Percentiles rank a stretch among this genome's conserved stretches.
These are phyloP conservation scores for Nicotiana tabacum DNA, from an alignment of 257 asterid species.

Conservation along the genomic window DNA sequence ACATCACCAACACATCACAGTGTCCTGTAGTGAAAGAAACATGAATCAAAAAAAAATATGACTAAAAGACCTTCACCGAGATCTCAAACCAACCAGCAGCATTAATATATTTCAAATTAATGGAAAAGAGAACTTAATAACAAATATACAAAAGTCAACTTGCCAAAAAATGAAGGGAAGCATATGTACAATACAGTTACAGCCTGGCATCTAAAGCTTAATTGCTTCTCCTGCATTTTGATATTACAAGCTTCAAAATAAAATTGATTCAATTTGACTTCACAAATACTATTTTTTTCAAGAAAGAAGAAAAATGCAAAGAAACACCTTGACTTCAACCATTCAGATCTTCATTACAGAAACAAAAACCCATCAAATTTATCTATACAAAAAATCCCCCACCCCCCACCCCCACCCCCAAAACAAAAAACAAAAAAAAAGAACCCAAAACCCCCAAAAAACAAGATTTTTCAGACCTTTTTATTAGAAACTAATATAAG, in stretches of 20 bases:
- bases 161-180: neutral
- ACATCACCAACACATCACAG: neutral
- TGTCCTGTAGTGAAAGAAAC: constrained; percentile 6
- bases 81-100: neutral
- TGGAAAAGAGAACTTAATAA: neutral
- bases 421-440: neutral
- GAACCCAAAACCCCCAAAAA: neutral
- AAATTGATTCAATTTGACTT: neutral
- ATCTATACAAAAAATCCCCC: neutral
- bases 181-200: neutral
- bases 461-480: neutral
- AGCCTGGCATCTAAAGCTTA: constrained; percentile 10
- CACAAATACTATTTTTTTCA: neutral
- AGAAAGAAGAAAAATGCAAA: neutral
- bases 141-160: constrained; percentile 3
- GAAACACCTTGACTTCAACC: neutral
- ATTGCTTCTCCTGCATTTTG: neutral
- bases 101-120: neutral
- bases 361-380: neutral
- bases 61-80: neutral
- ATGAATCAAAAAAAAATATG: neutral
- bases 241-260: neutral
- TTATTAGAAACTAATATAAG: neutral
- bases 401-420: neutral
- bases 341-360: constrained; percentile 17